phyloP scores from a whole-genome alignment of 495 filamentous ascomycete genomes.

The Penicillium mononematosum region DNA sequence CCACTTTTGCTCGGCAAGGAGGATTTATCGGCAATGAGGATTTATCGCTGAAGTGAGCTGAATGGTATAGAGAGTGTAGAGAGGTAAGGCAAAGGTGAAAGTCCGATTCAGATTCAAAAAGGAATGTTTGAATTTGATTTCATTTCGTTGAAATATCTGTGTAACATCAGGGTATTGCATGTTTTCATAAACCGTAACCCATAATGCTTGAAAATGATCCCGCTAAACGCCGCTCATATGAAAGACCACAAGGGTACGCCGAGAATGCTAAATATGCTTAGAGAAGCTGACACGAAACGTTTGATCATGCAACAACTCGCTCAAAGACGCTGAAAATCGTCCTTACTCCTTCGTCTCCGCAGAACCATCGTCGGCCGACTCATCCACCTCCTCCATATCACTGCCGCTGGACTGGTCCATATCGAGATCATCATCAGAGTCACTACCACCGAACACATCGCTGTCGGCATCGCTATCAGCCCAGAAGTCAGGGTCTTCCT shows the following conservation, averaged over 20 bases:
- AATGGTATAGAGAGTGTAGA: not conserved
- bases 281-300: not conserved
- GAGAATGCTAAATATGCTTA: constrained; percentile 9
- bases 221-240: constrained; percentile 2
- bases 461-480: constrained; percentile 74
- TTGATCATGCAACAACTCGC: not conserved
- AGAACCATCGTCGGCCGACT: not conserved
- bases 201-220: constrained; percentile 3
- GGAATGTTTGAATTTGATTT: not conserved
- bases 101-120: not conserved
- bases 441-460: constrained; percentile 73
- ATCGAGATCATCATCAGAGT: constrained; percentile 57
- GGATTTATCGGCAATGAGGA: not conserved
- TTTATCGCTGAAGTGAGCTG: not conserved
- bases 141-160: not conserved
- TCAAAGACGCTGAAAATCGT: not conserved
- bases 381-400: constrained; percentile 52
- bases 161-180: not conserved
- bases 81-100: not conserved
- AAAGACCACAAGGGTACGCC: constrained; percentile 1
- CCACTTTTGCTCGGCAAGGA: constrained; percentile 3
- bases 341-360: constrained; percentile 5
- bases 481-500: constrained; percentile 82
- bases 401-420: constrained; percentile 59
- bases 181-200: constrained; percentile 5